These are phyloP conservation scores for Podaxis rugospora DNA, from an alignment of 768 basidiomycete genomes.

Conservation along the genomic window DNA sequence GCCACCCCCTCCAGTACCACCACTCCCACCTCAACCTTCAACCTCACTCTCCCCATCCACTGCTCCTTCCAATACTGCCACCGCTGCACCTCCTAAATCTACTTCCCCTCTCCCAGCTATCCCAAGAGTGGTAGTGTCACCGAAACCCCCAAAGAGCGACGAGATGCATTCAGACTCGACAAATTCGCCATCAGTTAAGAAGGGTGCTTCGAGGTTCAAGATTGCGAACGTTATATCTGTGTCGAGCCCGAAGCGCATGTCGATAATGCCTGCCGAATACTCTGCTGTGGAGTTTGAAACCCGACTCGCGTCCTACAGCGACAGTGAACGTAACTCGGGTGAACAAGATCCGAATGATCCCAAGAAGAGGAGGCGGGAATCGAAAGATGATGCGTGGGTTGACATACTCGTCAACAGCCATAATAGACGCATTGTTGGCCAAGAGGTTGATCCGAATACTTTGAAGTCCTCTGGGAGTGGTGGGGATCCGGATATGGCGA, in stretches of 20 bases:
- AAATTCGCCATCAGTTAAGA: constrained; percentile 30
- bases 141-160: constrained; percentile 26
- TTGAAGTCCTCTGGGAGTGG: constrained; percentile 21
- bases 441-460: constrained; percentile 40
- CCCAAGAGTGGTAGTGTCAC: constrained; percentile 16
- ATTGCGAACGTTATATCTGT: constrained; percentile 47
- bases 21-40: constrained; percentile 18
- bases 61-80: not conserved
- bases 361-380: constrained; percentile 42
- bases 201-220: constrained; percentile 49
- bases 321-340: constrained; percentile 36
- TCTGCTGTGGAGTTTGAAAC: constrained; percentile 83
- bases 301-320: constrained; percentile 62
- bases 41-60: not conserved
- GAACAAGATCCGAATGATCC: constrained; percentile 31
- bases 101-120: not conserved
- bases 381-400: constrained; percentile 78
- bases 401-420: constrained; percentile 74
- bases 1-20: constrained; percentile 15
- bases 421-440: constrained; percentile 45
- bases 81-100: not conserved
- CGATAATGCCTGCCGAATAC: constrained; percentile 68
- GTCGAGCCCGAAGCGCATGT: constrained; percentile 48
- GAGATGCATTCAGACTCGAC: constrained; percentile 30
- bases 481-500: constrained; percentile 66